Conservation (phyloP, 2,329 filamentous ascomycete species). For the Diaporthe sp. region DNA sequence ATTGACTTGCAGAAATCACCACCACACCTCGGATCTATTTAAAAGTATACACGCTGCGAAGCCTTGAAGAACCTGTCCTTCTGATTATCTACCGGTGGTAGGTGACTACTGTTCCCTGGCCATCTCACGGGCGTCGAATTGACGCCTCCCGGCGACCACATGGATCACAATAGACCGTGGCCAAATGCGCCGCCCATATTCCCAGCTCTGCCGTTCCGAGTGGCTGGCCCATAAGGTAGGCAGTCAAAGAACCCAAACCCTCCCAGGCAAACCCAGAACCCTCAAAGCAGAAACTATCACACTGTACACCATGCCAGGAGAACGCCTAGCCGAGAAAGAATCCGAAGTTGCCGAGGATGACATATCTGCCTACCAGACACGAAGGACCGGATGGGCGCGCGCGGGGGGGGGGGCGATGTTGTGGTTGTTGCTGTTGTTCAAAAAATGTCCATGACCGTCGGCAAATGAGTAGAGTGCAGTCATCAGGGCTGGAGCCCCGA, state of each 20-base stretch:
- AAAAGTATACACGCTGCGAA: background rate
- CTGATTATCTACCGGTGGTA: constrained; percentile 31
- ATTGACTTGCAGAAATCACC: background rate
- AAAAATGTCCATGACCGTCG: background rate
- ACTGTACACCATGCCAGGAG: constrained; percentile 27
- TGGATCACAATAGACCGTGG: constrained; percentile 1
- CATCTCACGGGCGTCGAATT: background rate
- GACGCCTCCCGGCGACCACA: constrained; percentile 20
- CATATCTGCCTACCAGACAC: background rate
- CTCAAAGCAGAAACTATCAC: constrained; percentile 22
- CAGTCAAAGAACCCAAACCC: background rate
- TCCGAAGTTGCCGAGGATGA: background rate
- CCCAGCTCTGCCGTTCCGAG: constrained; percentile 19
- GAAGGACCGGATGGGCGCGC: background rate
- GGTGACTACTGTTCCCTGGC: constrained; percentile 18
- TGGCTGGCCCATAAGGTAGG: constrained; percentile 4
- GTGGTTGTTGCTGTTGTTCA: background rate
- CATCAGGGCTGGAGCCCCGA: constrained; percentile 24
- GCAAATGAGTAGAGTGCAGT: constrained; percentile 21
- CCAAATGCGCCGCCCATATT: constrained; percentile 1
- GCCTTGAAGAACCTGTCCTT: constrained; percentile 10
- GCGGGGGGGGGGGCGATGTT: no score
- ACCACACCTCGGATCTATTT: background rate
- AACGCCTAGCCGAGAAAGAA: constrained; percentile 29
- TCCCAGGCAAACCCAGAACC: constrained; percentile 22